phyloP scores from a whole-genome alignment of 768 basidiomycete species.

The Rhizopogon vulgaris region DNA sequence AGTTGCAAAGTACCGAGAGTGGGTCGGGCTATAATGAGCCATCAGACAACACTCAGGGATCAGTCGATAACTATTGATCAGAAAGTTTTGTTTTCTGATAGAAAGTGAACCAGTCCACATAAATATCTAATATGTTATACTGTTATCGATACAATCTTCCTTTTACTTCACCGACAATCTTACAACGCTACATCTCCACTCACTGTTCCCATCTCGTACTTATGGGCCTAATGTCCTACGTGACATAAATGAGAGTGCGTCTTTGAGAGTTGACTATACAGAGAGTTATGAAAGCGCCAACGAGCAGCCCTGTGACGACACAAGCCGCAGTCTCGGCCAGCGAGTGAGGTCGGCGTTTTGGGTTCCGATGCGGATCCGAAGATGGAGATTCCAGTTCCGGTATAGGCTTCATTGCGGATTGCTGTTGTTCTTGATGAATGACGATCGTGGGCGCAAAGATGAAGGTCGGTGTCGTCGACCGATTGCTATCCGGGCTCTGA shows the following conservation, averaged over 20 bases:
- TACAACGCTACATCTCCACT: not conserved
- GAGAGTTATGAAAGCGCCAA: slow-evolving; percentile 51
- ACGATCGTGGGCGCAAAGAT: slow-evolving; percentile 21
- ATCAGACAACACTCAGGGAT: not conserved
- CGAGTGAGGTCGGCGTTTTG: slow-evolving; percentile 17
- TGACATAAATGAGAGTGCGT: slow-evolving; percentile 38
- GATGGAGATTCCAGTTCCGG: slow-evolving; percentile 8
- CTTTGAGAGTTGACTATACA: slow-evolving; percentile 43
- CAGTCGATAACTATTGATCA: not conserved
- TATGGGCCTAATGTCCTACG: slow-evolving; percentile 7
- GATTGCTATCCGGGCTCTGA: slow-evolving; percentile 1
- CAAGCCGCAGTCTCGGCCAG: slow-evolving; percentile 35
- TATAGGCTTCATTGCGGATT: slow-evolving; percentile 4
- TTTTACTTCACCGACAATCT: slow-evolving; percentile 1
- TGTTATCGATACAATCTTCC: slow-evolving; percentile 17
- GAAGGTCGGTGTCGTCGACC: slow-evolving; percentile 8
- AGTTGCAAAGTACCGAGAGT: slow-evolving; percentile 46
- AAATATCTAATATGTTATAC: slow-evolving; percentile 17
- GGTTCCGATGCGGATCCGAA: slow-evolving; percentile 9
- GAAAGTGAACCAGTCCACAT: slow-evolving; percentile 7
- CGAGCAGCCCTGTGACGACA: slow-evolving; percentile 52
- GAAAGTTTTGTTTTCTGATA: slow-evolving; percentile 4
- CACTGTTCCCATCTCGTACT: not conserved
- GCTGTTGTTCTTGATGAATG: slow-evolving; percentile 13
- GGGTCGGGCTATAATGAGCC: slow-evolving; percentile 32